Conservation (phyloP, 805 yeast species). For the Candida morakotiae region DNA sequence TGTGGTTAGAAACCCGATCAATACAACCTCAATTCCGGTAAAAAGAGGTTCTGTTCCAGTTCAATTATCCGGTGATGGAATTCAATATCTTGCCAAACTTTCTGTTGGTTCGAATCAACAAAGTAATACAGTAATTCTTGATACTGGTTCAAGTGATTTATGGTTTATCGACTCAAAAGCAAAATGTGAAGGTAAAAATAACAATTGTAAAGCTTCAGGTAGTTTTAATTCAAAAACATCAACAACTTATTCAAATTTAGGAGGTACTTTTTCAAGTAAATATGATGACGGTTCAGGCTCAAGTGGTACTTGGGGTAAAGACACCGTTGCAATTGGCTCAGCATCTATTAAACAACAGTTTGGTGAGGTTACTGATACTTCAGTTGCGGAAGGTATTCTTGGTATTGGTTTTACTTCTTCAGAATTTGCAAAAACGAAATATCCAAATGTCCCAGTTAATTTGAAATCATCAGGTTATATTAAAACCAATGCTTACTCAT, state of each 20-base stretch:
- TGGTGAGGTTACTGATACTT: constrained; percentile 33
- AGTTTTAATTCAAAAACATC: constrained; percentile 13
- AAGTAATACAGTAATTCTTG: constrained; percentile 17
- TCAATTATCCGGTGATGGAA: constrained; percentile 1
- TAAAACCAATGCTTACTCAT: constrained; percentile 32
- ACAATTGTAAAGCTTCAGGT: constrained; percentile 8
- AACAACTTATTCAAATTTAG: constrained; percentile 5
- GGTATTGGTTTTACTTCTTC: constrained; percentile 69
- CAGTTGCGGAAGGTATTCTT: constrained; percentile 64
- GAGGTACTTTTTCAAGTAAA: constrained; percentile 7
- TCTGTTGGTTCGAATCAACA: constrained; percentile 13
- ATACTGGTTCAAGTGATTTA: constrained; percentile 24
- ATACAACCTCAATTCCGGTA: not conserved
- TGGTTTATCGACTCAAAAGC: constrained; percentile 23
- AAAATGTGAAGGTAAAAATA: constrained; percentile 16
- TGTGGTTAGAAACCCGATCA: constrained; percentile 3
- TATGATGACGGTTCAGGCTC: constrained; percentile 10
- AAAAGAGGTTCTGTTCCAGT: constrained; percentile 3
- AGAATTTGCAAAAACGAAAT: constrained; percentile 44
- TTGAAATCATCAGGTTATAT: constrained; percentile 31
- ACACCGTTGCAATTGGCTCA: constrained; percentile 12
- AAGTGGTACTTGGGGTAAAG: constrained; percentile 14
- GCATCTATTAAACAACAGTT: constrained; percentile 13
- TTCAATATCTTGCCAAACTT: constrained; percentile 4
- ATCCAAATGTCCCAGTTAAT: constrained; percentile 30